Evolutionary conservation across 1,284 basidiomycete species (phyloP), one percentile per base, ranked within the genome.

Genomic region (Ustilago hordei): DNA sequence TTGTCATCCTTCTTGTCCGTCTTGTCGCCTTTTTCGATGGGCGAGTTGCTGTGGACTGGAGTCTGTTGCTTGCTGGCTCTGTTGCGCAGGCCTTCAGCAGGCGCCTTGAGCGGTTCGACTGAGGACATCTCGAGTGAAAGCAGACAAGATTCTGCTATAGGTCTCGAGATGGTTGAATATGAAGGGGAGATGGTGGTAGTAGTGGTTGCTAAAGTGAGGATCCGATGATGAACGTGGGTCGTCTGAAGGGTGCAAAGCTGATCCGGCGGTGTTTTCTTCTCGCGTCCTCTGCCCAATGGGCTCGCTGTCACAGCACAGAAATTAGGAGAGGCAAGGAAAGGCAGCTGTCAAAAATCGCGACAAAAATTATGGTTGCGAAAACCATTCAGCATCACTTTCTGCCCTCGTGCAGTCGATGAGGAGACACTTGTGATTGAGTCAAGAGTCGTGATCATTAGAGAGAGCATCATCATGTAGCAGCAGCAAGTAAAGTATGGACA

Each of bases 11-110:
- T 60, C 11, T 55, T 38, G 34, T 60, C 38, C 15, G 17, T 17
- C 28, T 60, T 35, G 23, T 63, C 38, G 32, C 34, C 35, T 23
- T 60, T 28, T 32, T 43, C 45, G 39, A 47, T 38, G 59, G 56
- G 36, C n/a, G n/a, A 63, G 53, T 61, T 47, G 53, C 23, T 47
- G 15, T 58, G 41, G n/a, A 36, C 28, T 54, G 31, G 8, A 19
- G 19, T 28, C 48, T 15, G 28, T 31, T 53, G 36, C 34, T 60
- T 62, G 48, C 57, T 66, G 48, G 53, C 58, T 39, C 73, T 64
- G 39, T 75, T 70, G 60, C 73, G 73, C 61, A 75, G 38, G n/a
- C 73, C 73, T 36, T 75, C 63, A 52, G 71, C 56, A 15, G 35
- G 23, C 12, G 60, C 35, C 47, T 55, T 55, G n/a, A 54, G 35